Percentiles rank a stretch among this genome's conserved stretches.
Evolutionary conservation across 2,329 filamentous ascomycete species (phyloP).

Genomic region (Neoscytalidium dimidiatum): DNA sequence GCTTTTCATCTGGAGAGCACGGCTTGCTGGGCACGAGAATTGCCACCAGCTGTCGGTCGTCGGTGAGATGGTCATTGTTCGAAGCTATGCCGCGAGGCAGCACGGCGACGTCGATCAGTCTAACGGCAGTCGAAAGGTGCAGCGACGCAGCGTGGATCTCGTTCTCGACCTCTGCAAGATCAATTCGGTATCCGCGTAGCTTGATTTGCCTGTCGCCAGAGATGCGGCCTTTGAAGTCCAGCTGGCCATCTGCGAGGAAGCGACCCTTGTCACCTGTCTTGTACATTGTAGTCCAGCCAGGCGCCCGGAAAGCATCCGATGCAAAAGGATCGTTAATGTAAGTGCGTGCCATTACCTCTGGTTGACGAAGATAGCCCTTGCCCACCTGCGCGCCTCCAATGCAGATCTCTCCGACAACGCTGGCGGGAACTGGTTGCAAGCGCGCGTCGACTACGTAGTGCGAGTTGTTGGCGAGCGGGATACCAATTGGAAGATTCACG

Average conservation of each 20-base stretch:
- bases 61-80: not conserved
- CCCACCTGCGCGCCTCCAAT: slow-evolving; percentile 41
- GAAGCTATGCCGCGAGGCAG: slow-evolving; percentile 24
- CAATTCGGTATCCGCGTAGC: slow-evolving; percentile 48
- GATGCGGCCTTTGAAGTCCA: slow-evolving; percentile 42
- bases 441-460: slow-evolving; percentile 43
- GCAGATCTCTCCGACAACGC: slow-evolving; percentile 44
- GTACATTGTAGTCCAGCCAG: slow-evolving; percentile 34
- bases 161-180: slow-evolving; percentile 50
- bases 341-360: slow-evolving; percentile 23
- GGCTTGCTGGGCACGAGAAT: slow-evolving; percentile 36
- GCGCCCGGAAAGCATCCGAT: slow-evolving; percentile 6
- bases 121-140: slow-evolving; percentile 27
- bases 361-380: slow-evolving; percentile 35
- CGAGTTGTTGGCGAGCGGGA: not conserved
- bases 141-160: slow-evolving; percentile 1
- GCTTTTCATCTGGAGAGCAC: not conserved
- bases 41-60: slow-evolving; percentile 32
- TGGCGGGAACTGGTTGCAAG: slow-evolving; percentile 38
- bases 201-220: slow-evolving; percentile 50
- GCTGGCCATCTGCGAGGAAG: slow-evolving; percentile 34
- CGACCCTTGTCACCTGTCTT: slow-evolving; percentile 44
- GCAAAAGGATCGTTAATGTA: slow-evolving; percentile 30
- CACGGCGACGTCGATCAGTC: slow-evolving; percentile 29
- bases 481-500: slow-evolving; percentile 5